Percentiles rank a stretch among this genome's conserved stretches.
phyloP scores from a whole-genome alignment of 73 alveolate genomes.

The Tetrahymena malaccensis region DNA sequence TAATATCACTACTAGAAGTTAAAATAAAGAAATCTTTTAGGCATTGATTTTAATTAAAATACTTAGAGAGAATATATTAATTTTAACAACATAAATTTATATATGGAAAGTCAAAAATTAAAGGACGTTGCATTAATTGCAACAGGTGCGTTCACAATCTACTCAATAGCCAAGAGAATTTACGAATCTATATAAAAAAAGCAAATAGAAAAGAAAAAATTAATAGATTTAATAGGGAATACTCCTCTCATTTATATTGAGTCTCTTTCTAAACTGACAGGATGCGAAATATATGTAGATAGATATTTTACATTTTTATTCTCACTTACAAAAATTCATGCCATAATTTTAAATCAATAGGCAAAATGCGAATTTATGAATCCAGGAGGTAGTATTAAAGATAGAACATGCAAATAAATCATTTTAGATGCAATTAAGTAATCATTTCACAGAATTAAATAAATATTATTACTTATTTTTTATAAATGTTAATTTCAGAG shows the following conservation, averaged over 20 bases:
- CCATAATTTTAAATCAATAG: background rate
- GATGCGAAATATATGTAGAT: background rate
- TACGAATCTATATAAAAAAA: background rate
- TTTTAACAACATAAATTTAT: background rate
- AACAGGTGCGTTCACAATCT: background rate
- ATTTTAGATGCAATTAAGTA: background rate
- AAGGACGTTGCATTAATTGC: background rate
- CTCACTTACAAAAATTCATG: background rate
- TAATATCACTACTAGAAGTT: background rate
- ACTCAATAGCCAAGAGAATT: background rate
- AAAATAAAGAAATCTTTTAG: too few relatives aligned
- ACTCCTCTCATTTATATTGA: conserved; percentile 26
- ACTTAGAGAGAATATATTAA: background rate
- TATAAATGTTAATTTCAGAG: background rate
- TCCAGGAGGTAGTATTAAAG: conserved; percentile 75
- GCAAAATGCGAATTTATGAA: conserved; percentile 68
- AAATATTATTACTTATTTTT: background rate
- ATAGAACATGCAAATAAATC: conserved; percentile 52
- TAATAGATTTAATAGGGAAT: conserved; percentile 14
- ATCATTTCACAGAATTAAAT: too few relatives aligned
- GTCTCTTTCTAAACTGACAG: background rate
- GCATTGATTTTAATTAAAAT: background rate
- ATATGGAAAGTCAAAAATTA: background rate
- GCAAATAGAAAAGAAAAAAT: conserved; percentile 1
- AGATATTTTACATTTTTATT: too few relatives aligned